Percentiles rank a stretch among this genome's conserved stretches.
phyloP scores from a whole-genome alignment of 2,329 filamentous ascomycete species.

The Colletotrichum melonis region DNA sequence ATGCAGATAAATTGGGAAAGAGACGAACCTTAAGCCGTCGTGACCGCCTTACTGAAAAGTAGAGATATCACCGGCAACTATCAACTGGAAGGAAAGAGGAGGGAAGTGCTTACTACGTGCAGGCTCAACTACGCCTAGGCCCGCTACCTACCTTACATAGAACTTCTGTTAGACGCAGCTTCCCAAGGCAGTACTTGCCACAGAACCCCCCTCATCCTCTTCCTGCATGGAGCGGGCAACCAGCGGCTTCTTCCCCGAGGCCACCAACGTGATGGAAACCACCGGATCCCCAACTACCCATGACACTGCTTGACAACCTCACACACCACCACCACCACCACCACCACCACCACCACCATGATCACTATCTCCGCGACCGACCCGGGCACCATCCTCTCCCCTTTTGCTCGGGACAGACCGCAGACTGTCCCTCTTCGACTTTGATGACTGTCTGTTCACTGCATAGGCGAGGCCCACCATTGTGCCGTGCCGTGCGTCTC shows the following conservation, averaged over 20 bases:
- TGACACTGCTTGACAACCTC: neutral
- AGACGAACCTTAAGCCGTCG: neutral
- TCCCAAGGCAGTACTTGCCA: neutral
- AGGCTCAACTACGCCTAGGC: neutral
- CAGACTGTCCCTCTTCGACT: neutral
- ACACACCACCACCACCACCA: neutral
- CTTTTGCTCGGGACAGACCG: neutral
- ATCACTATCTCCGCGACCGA: neutral
- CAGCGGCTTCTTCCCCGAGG: neutral
- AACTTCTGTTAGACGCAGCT: neutral
- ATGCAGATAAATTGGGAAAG: neutral
- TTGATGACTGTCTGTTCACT: neutral
- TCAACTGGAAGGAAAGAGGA: neutral
- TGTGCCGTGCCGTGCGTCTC: neutral
- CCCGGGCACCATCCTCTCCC: neutral
- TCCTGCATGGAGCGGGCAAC: neutral
- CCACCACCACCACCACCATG: too few species aligned
- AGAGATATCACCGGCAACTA: neutral
- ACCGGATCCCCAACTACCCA: neutral
- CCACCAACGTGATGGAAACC: conserved; percentile 3
- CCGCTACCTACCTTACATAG: neutral
- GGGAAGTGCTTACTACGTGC: neutral
- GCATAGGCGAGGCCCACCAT: neutral
- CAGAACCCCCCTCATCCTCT: neutral
- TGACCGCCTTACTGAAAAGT: too few species aligned